Evolutionary conservation across 306 rosid genomes (phyloP), one percentile per base, ranked within the genome.

Genomic region (Lathyrus sativus): DNA sequence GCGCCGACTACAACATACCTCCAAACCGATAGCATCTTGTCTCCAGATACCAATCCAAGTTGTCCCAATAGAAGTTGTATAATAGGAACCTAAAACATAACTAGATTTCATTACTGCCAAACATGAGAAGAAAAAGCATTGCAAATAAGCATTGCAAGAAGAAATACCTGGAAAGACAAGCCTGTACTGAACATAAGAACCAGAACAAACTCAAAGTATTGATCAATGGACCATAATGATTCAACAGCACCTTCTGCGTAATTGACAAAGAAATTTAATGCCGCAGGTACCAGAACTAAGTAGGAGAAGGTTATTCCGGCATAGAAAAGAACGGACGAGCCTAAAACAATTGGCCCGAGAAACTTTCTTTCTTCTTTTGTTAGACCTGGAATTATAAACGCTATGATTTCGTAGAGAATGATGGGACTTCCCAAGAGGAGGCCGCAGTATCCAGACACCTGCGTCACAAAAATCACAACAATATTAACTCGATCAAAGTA

Each of bases 371-470:
- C 98, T 7, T 81, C 38, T 80, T 18, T 90, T 3, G 99, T 93
- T 65, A 93, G 83, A 5, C 97, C 99, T 17, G 98, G 98, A 76
- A 93, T 86, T 74, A 93, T 80, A 78, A 90, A 93, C 54, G 92
- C 92, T 79, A 93, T 93, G 51, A 90, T 74, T 85, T 93, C 99
- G 13, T 93, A 93, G 13, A 93, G 87, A 72, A 93, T 84, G 76
- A 93, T 6, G n/a, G 99, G 99, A 79, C 97, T 93, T 80, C 96
- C 99, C 58, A 90, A 51, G 53, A 93, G 95, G 54, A 93, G 83
- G 74, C 99, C 99, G 66, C 96, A 93, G 70, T 90, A 93, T 54
- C 99, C 99, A 63, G 99, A 93, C 54, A 93, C 99, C 99, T 93
- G 86, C n/a, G n/a, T n/a, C n/a, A n/a, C n/a, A n/a, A n/a, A n/a